phyloP scores from a whole-genome alignment of 83 land plant species.

The Diphasiastrum complanatum region DNA sequence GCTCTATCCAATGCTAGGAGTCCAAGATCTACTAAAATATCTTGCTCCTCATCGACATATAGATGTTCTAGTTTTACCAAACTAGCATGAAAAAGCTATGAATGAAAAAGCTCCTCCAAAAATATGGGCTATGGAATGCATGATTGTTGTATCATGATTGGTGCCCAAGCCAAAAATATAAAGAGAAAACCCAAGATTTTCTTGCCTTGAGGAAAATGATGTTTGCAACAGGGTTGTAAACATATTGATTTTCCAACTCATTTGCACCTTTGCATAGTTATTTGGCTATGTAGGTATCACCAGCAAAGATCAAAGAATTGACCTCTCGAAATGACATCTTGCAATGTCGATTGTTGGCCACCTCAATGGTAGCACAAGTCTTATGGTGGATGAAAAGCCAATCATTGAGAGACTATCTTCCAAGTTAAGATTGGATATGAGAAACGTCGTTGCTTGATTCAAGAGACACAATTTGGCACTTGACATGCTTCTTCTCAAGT shows the following conservation, averaged over 20 bases:
- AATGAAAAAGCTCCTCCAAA: constrained; percentile 90
- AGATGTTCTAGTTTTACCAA: constrained; percentile 56
- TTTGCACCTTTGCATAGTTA: constrained; percentile 66
- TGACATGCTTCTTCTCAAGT: constrained; percentile 93
- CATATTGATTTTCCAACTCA: constrained; percentile 48
- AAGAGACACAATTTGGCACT: constrained; percentile 72
- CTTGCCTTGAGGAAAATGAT: constrained; percentile 50
- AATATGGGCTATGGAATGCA: constrained; percentile 74
- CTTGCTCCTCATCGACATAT: constrained; percentile 86
- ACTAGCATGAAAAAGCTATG: constrained; percentile 47
- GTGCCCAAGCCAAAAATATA: constrained; percentile 88
- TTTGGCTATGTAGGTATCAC: constrained; percentile 80
- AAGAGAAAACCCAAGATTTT: constrained; percentile 44
- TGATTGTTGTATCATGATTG: constrained; percentile 72
- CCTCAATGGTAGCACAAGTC: constrained; percentile 62
- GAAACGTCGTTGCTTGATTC: constrained; percentile 74
- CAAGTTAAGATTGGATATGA: constrained; percentile 72
- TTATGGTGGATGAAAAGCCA: constrained; percentile 69
- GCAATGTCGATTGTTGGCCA: constrained; percentile 51
- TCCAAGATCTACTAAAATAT: constrained; percentile 52
- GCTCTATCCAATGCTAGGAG: constrained; percentile 35
- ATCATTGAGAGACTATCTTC: constrained; percentile 68
- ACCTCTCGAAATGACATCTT: constrained; percentile 59
- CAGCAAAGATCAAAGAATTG: constrained; percentile 49
- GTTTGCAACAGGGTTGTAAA: constrained; percentile 62